phyloP scores from a whole-genome alignment of 257 asterid genomes.

The Primulina eburnea region DNA sequence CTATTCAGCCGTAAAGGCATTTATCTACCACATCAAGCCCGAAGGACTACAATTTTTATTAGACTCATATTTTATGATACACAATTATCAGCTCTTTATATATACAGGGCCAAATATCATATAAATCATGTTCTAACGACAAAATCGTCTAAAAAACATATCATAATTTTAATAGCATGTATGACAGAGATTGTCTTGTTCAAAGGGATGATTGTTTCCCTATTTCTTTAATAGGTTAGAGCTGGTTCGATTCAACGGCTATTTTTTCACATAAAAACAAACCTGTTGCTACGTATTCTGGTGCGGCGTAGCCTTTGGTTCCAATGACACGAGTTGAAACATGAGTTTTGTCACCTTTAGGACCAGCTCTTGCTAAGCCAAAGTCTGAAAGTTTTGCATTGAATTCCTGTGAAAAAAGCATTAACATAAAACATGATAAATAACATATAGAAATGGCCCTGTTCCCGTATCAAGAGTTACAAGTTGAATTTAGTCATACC shows the following conservation, averaged over 20 bases:
- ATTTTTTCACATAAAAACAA: background rate
- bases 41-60: too few species aligned
- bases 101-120: too few species aligned
- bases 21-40: background rate
- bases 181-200: too few species aligned
- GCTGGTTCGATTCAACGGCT: background rate
- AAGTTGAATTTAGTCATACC: slow-evolving; percentile 25
- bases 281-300: slow-evolving; percentile 58
- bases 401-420: slow-evolving; percentile 37
- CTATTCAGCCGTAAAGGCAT: background rate
- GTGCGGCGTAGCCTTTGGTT: slow-evolving; percentile 58
- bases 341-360: slow-evolving; percentile 50
- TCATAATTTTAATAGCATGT: too few species aligned
- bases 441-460: background rate
- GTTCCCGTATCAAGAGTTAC: background rate
- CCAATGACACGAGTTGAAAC: slow-evolving; percentile 57
- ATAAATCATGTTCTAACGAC: too few species aligned
- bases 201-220: background rate
- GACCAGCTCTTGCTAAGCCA: slow-evolving; percentile 59
- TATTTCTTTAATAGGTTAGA: background rate
- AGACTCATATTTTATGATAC: too few species aligned
- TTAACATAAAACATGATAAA: background rate
- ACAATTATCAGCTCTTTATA: too few species aligned
- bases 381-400: slow-evolving; percentile 56
- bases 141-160: too few species aligned